Evolutionary conservation across 108 stramenopile species (phyloP).

Genomic region (Skeletonema grethae): DNA sequence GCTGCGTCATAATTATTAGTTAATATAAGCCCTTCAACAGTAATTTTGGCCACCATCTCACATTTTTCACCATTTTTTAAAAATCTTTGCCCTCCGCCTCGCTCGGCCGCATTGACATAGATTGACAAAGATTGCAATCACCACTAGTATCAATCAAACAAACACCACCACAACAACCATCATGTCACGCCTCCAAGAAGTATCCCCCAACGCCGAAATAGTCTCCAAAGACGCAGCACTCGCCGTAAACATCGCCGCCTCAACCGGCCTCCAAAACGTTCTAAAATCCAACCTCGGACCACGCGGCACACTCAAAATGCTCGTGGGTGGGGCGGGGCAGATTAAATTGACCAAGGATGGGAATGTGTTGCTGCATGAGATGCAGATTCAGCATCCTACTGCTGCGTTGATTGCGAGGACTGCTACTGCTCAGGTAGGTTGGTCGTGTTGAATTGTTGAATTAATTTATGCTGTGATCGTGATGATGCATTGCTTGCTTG

Average conservation of each 20-base stretch:
- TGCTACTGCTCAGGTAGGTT: slow-evolving; percentile 91
- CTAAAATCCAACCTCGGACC: slow-evolving; percentile 96
- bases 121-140: too few species aligned
- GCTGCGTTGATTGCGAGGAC: slow-evolving; percentile 98
- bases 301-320: slow-evolving; percentile 97
- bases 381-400: slow-evolving; percentile 99
- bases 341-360: slow-evolving; percentile 99
- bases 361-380: slow-evolving; percentile 97
- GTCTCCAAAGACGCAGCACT: slow-evolving; percentile 90
- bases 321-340: slow-evolving; percentile 99
- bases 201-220: slow-evolving; percentile 95
- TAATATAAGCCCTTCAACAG: too few species aligned
- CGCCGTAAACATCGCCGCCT: slow-evolving; percentile 95
- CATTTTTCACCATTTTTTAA: too few species aligned
- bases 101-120: too few species aligned
- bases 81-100: too few species aligned
- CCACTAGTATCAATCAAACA: too few species aligned
- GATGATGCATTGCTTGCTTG: background rate
- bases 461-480: background rate
- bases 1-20: too few species aligned
- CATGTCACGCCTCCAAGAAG: slow-evolving; percentile 70
- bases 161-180: too few species aligned
- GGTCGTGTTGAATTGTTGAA: too few species aligned
- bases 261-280: slow-evolving; percentile 90
- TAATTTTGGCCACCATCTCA: too few species aligned